phyloP scores from a whole-genome alignment of 345 rosid species.

The Pistacia vera region DNA sequence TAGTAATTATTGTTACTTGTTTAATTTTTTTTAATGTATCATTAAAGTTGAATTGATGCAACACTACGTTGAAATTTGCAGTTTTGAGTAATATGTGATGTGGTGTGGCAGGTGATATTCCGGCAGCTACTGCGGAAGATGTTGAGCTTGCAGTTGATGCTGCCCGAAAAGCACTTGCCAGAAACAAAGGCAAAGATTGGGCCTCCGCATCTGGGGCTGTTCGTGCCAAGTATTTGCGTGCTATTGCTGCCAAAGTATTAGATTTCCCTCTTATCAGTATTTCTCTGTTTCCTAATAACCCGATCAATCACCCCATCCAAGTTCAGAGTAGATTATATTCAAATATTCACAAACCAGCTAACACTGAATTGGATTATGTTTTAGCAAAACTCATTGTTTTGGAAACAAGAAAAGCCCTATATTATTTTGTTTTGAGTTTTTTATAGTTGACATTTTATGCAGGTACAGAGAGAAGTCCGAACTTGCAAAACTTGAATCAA shows the following conservation, averaged over 20 bases:
- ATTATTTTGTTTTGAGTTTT: conserved; percentile 1
- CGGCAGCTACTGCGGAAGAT: conserved; percentile 94
- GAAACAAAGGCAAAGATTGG: conserved; percentile 87
- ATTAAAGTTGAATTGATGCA: background rate
- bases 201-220: conserved; percentile 71
- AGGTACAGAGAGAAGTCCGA: conserved; percentile 80
- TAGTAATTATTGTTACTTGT: too few relatives aligned
- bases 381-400: too few relatives aligned
- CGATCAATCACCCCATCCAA: too few relatives aligned
- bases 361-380: too few relatives aligned
- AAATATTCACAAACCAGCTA: too few relatives aligned
- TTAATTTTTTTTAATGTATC: background rate
- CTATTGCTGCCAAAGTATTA: conserved; percentile 91
- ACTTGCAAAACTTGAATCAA: conserved; percentile 84
- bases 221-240: conserved; percentile 92
- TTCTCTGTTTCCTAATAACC: background rate
- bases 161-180: conserved; percentile 70
- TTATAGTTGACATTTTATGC: conserved; percentile 23
- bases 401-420: background rate
- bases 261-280: background rate
- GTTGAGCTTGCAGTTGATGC: conserved; percentile 90
- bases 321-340: too few relatives aligned
- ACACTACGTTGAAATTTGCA: background rate
- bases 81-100: background rate
- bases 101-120: conserved; percentile 73